These are phyloP conservation scores for Mortierella sp. DNA, from an alignment of 371 early-diverging fungal species.

Conservation along the genomic window DNA sequence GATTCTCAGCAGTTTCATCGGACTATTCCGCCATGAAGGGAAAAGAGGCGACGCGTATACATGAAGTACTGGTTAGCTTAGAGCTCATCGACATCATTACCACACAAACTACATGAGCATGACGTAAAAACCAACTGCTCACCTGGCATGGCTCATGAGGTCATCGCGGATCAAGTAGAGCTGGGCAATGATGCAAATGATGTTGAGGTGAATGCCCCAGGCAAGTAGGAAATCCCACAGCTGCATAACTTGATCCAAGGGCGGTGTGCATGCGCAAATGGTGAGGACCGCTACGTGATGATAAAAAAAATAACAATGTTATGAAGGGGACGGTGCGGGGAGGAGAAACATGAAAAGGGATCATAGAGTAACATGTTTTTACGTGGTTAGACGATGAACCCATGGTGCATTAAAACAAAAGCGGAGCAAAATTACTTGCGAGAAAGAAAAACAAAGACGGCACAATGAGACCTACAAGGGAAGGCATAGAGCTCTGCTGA, in stretches of 20 bases:
- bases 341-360: neutral
- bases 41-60: neutral
- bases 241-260: slow-evolving; percentile 82
- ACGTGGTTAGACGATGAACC: neutral
- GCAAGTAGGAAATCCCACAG: slow-evolving; percentile 96
- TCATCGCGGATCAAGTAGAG: slow-evolving; percentile 81
- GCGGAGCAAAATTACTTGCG: neutral
- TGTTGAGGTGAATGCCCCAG: slow-evolving; percentile 92
- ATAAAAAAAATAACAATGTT: neutral
- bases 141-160: slow-evolving; percentile 77
- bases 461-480: slow-evolving; percentile 73
- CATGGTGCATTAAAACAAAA: neutral
- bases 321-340: neutral
- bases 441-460: neutral
- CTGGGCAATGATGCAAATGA: slow-evolving; percentile 90
- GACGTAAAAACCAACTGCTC: neutral
- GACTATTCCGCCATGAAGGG: slow-evolving; percentile 63
- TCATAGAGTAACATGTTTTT: neutral
- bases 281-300: slow-evolving; percentile 85
- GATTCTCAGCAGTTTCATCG: slow-evolving; percentile 83
- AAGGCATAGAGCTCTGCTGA: slow-evolving; percentile 89
- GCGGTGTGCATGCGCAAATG: slow-evolving; percentile 90
- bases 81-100: too few relatives aligned
- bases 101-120: neutral
- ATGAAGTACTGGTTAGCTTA: neutral